Conservation (phyloP, 805 yeast genomes). For the Vanderwaltozyma tropicalis region DNA sequence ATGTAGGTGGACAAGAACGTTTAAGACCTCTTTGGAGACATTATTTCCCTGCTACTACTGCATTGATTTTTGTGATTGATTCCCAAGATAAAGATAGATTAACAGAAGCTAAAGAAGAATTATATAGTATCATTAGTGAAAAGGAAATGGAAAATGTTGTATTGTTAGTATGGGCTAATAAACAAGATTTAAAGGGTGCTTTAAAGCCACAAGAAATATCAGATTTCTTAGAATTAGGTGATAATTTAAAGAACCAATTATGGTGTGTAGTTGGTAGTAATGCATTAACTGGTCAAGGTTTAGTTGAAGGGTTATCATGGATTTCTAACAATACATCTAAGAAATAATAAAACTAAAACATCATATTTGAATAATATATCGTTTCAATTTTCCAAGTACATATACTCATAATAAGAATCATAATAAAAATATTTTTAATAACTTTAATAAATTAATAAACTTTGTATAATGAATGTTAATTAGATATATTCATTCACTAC, state of each 20-base stretch:
- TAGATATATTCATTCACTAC: too few relatives aligned
- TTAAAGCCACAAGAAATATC: conserved; percentile 73
- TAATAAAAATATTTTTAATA: too few relatives aligned
- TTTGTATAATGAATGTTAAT: too few relatives aligned
- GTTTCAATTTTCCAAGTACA: too few relatives aligned
- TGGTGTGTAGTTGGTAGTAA: conserved; percentile 92
- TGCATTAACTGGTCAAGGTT: conserved; percentile 83
- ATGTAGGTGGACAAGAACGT: conserved; percentile 92
- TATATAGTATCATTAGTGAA: conserved; percentile 69
- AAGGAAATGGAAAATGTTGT: conserved; percentile 74
- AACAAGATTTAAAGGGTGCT: conserved; percentile 67
- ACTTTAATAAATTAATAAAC: too few relatives aligned
- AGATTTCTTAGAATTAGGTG: conserved; percentile 54
- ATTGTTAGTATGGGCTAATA: conserved; percentile 77
- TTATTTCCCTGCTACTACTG: conserved; percentile 87
- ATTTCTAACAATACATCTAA: conserved; percentile 47
- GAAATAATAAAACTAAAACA: conserved; percentile 5
- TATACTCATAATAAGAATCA: too few relatives aligned
- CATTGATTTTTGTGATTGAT: conserved; percentile 84
- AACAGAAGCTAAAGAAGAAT: conserved; percentile 67
- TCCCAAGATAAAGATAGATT: conserved; percentile 62
- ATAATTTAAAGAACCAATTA: conserved; percentile 50
- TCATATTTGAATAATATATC: too few relatives aligned
- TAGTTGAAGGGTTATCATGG: conserved; percentile 83
- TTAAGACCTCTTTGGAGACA: conserved; percentile 92